phyloP scores from a whole-genome alignment of 2,329 filamentous ascomycete genomes.

The Claviceps maximensis region DNA sequence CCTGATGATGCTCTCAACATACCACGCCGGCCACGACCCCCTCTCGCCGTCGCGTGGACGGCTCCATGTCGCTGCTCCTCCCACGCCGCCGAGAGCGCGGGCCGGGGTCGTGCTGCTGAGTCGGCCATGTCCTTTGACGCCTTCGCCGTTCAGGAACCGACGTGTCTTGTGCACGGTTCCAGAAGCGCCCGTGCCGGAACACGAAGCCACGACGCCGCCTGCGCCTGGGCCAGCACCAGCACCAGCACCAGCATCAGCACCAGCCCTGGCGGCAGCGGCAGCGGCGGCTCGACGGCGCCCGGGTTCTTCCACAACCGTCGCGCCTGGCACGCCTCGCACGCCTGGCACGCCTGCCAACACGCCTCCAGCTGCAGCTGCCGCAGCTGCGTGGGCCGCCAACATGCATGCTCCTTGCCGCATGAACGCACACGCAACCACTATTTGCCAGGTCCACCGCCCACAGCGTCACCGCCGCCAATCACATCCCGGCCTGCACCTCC shows the following conservation, averaged over 20 bases:
- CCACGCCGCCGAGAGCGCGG: not conserved
- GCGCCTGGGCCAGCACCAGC: not conserved
- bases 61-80: not conserved
- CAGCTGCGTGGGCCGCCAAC: no score
- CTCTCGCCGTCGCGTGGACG: not conserved
- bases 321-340: not conserved
- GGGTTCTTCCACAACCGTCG: no score
- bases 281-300: no score
- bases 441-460: not conserved
- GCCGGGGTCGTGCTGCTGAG: not conserved
- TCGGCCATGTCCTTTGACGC: not conserved
- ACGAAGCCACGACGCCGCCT: not conserved
- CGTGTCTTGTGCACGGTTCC: slow-evolving; percentile 1
- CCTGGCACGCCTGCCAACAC: not conserved
- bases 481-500: not conserved
- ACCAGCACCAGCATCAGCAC: not conserved
- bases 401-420: not conserved
- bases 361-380: not conserved
- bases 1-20: not conserved
- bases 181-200: not conserved
- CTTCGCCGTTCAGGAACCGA: not conserved
- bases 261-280: not conserved
- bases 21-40: not conserved
- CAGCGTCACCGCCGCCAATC: not conserved
- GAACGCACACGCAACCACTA: no score